Evolutionary conservation across 257 asterid species (phyloP).

Genomic region (Solanum dulcamara): DNA sequence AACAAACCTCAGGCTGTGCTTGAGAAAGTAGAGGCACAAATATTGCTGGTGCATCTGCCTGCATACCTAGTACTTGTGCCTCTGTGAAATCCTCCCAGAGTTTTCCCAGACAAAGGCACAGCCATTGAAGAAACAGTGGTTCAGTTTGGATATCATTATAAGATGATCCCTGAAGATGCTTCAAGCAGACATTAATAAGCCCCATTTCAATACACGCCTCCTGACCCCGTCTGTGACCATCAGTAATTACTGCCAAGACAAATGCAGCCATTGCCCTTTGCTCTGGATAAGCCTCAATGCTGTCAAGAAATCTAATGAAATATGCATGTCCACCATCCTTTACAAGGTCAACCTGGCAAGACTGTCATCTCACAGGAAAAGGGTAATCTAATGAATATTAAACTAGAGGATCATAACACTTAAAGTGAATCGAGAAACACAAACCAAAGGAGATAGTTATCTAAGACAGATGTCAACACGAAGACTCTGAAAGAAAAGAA

Average conservation of each 20-base stretch:
- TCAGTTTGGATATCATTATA: slow-evolving; percentile 71
- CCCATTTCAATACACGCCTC: slow-evolving; percentile 78
- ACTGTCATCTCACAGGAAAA: slow-evolving; percentile 22
- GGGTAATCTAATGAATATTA: background rate
- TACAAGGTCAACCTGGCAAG: slow-evolving; percentile 97
- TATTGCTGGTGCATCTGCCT: slow-evolving; percentile 75
- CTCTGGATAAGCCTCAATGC: slow-evolving; percentile 91
- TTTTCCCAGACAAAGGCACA: slow-evolving; percentile 90
- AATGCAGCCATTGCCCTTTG: slow-evolving; percentile 99
- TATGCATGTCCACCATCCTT: slow-evolving; percentile 90
- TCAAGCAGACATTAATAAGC: slow-evolving; percentile 66
- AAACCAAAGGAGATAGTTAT: background rate
- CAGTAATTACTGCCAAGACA: slow-evolving; percentile 90
- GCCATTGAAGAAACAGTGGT: slow-evolving; percentile 92
- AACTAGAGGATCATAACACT: background rate
- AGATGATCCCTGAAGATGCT: slow-evolving; percentile 69
- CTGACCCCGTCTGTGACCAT: slow-evolving; percentile 91
- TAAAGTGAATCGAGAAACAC: background rate
- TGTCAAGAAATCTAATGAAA: slow-evolving; percentile 83
- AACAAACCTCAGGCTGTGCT: slow-evolving; percentile 90
- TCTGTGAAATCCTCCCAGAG: slow-evolving; percentile 88
- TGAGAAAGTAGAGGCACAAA: slow-evolving; percentile 74
- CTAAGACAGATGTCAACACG: background rate
- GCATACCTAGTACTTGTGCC: slow-evolving; percentile 76
- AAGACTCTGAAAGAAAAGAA: background rate